A percentile compares a stretch with the other conserved stretches of the same genome.
These are phyloP conservation scores for Rehmannia glutinosa DNA, from an alignment of 257 asterid species.

Conservation along the genomic window DNA sequence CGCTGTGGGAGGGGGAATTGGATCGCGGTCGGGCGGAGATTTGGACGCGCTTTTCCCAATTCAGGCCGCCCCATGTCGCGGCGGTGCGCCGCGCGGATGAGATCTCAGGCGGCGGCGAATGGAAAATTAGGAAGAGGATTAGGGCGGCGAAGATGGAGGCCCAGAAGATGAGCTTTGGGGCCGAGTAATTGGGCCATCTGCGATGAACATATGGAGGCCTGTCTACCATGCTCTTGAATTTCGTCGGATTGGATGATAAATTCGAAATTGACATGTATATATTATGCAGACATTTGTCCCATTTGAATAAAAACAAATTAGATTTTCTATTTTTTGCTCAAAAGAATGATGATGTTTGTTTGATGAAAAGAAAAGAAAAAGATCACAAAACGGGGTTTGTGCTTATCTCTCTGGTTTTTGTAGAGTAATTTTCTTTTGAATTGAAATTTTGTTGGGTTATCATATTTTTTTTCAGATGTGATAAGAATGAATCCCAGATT, in stretches of 20 bases:
- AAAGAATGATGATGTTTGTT: too few species aligned
- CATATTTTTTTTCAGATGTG: too few species aligned
- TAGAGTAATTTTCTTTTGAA: too few species aligned
- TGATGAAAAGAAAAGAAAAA: too few species aligned
- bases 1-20: not conserved
- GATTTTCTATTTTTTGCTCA: not conserved
- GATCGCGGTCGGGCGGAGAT: slow-evolving; percentile 23
- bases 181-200: slow-evolving; percentile 22
- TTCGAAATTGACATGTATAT: not conserved
- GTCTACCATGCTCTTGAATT: slow-evolving; percentile 29
- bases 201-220: slow-evolving; percentile 25
- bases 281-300: not conserved
- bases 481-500: not conserved
- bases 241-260: not conserved
- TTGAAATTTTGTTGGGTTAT: too few species aligned
- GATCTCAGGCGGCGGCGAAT: slow-evolving; percentile 27
- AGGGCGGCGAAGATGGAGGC: slow-evolving; percentile 24
- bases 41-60: slow-evolving; percentile 26
- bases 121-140: slow-evolving; percentile 27
- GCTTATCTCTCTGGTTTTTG: too few species aligned
- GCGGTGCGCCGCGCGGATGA: slow-evolving; percentile 1
- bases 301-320: too few species aligned
- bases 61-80: slow-evolving; percentile 23
- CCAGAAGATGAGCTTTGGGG: slow-evolving; percentile 35
- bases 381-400: too few species aligned